These are phyloP conservation scores for Penicillium sp. DNA, from an alignment of 2,329 filamentous ascomycete genomes.

Conservation along the genomic window DNA sequence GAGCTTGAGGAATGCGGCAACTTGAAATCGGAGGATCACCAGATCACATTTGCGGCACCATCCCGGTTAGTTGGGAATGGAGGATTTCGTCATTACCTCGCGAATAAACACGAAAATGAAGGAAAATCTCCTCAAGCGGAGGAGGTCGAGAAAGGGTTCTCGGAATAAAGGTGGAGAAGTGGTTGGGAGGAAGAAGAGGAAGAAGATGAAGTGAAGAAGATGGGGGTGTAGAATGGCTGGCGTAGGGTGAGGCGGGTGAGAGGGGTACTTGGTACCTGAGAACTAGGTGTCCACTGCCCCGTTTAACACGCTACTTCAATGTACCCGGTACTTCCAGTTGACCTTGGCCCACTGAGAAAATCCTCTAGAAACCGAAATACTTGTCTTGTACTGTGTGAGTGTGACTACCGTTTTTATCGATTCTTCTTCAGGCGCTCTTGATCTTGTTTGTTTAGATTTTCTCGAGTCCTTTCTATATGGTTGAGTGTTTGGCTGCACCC, in stretches of 20 bases:
- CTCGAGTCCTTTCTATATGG: slow-evolving; percentile 17
- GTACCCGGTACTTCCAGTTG: slow-evolving; percentile 15
- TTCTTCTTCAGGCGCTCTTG: background rate
- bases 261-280: slow-evolving; percentile 15
- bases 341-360: slow-evolving; percentile 11
- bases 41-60: slow-evolving; percentile 28
- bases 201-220: slow-evolving; percentile 11
- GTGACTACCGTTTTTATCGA: background rate
- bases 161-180: slow-evolving; percentile 15
- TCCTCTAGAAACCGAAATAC: background rate
- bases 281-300: background rate
- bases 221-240: slow-evolving; percentile 17
- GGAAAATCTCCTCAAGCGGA: slow-evolving; percentile 3
- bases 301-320: background rate
- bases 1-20: slow-evolving; percentile 24
- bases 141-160: slow-evolving; percentile 9
- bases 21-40: slow-evolving; percentile 25
- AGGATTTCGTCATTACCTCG: slow-evolving; percentile 20
- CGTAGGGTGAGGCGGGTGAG: slow-evolving; percentile 7
- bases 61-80: slow-evolving; percentile 21
- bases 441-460: slow-evolving; percentile 22
- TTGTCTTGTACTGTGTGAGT: background rate
- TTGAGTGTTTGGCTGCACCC: slow-evolving; percentile 9
- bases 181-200: slow-evolving; percentile 14
- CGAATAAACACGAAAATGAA: slow-evolving; percentile 23